Evolutionary conservation across 148 eudicot species (phyloP).

Genomic region (Chenopodium berlandieri): DNA sequence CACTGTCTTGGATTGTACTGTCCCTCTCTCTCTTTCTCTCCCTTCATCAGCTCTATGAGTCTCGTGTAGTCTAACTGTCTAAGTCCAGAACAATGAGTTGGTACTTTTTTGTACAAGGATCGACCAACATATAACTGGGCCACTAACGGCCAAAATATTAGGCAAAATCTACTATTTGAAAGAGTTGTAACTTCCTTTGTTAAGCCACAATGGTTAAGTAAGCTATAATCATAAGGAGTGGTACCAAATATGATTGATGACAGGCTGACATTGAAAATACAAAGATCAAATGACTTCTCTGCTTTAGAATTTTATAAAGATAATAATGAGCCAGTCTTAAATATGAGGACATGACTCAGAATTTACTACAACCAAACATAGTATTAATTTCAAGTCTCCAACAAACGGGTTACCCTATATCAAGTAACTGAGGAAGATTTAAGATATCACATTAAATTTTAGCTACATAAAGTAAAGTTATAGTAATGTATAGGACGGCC

Average conservation of each 20-base stretch:
- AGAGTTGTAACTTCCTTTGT: too few species aligned
- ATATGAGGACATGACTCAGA: not conserved
- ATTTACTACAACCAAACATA: too few species aligned
- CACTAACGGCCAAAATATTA: not conserved
- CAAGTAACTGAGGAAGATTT: constrained; percentile 17
- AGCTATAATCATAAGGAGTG: too few species aligned
- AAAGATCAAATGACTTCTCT: too few species aligned
- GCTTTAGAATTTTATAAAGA: too few species aligned
- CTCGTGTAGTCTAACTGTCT: not conserved
- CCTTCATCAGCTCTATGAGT: not conserved
- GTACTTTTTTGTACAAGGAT: not conserved
- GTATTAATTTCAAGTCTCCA: not conserved
- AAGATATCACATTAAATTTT: constrained; percentile 27
- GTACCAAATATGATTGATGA: too few species aligned
- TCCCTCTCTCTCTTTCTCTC: not conserved
- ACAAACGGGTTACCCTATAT: constrained; percentile 24
- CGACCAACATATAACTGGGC: constrained; percentile 5
- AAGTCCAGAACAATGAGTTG: not conserved
- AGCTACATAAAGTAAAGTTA: constrained; percentile 10
- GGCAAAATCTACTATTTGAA: too few species aligned
- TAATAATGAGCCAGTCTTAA: too few species aligned
- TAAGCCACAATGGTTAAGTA: too few species aligned
- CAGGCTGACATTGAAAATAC: too few species aligned
- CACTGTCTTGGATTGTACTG: not conserved
- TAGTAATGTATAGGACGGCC: constrained; percentile 12